Percentiles rank a stretch among this genome's conserved stretches.
These are phyloP conservation scores for Nannochloropsis salina DNA, from an alignment of 108 stramenopile genomes.

Conservation along the genomic window DNA sequence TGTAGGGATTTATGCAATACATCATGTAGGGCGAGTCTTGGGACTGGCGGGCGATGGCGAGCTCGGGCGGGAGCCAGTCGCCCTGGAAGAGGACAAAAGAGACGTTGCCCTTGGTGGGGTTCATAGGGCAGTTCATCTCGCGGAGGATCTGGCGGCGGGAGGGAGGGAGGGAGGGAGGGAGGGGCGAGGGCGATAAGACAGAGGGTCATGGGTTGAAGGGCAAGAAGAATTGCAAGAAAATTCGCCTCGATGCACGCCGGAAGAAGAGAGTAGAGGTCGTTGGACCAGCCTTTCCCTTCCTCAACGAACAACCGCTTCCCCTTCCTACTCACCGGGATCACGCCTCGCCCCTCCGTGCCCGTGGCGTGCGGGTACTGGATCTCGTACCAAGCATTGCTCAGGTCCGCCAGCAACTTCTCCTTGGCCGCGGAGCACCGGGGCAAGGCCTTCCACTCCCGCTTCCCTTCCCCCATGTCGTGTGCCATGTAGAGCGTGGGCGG, in stretches of 20 bases:
- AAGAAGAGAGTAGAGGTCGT: too few species aligned
- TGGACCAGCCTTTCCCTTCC: too few species aligned
- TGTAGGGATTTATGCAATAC: neutral
- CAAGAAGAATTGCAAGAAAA: too few species aligned
- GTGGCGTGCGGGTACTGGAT: slow-evolving; percentile 4
- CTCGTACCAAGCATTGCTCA: neutral
- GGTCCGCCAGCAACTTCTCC: slow-evolving; percentile 13
- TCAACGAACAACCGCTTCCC: too few species aligned
- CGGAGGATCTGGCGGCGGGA: neutral
- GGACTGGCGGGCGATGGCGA: neutral
- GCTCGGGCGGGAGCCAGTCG: neutral
- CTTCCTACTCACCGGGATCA: slow-evolving; percentile 19
- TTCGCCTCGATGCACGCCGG: too few species aligned
- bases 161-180: too few species aligned
- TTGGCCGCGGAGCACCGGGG: neutral
- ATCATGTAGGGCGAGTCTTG: neutral
- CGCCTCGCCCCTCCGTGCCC: neutral
- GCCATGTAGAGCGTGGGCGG: neutral
- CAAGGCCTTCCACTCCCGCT: slow-evolving; percentile 7
- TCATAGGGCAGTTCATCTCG: slow-evolving; percentile 13
- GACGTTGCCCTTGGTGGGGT: neutral
- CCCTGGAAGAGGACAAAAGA: neutral
- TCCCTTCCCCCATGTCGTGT: neutral
- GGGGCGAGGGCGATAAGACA: too few species aligned
- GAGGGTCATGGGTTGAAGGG: too few species aligned